phyloP scores from a whole-genome alignment of 768 basidiomycete genomes.

The Suillus lakei region DNA sequence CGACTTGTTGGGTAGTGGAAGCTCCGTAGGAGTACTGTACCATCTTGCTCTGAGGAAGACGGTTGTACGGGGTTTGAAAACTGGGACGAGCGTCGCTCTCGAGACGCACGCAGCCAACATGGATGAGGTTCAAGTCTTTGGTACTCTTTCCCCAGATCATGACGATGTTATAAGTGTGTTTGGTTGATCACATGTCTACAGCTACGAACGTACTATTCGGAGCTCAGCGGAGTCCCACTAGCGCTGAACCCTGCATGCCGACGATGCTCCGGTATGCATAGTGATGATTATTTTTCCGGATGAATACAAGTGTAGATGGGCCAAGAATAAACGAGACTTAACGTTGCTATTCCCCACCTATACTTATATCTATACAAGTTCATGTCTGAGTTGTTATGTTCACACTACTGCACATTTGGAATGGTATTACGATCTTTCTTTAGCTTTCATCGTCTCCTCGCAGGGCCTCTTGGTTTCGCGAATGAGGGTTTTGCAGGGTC shows the following conservation, averaged over 20 bases:
- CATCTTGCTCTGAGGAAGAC: constrained; percentile 18
- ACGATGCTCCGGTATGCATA: background rate
- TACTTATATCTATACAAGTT: background rate
- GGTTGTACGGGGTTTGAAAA: constrained; percentile 21
- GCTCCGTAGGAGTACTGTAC: constrained; percentile 30
- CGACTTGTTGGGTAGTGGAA: constrained; percentile 41
- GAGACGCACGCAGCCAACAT: constrained; percentile 28
- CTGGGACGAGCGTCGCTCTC: constrained; percentile 19
- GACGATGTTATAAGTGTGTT: background rate
- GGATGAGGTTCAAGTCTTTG: constrained; percentile 2
- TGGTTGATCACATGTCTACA: constrained; percentile 12
- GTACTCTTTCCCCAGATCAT: background rate
- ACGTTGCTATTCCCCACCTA: background rate
- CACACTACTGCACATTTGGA: background rate
- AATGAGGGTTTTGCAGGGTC: constrained; percentile 50
- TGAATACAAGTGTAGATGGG: background rate
- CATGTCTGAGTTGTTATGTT: background rate
- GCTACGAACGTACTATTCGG: constrained; percentile 17
- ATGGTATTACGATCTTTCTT: background rate
- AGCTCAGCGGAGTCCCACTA: constrained; percentile 27
- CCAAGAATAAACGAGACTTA: background rate
- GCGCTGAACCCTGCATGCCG: background rate
- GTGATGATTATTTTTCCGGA: background rate
- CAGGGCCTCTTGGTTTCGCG: constrained; percentile 72
- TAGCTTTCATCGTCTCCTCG: constrained; percentile 49